These are phyloP conservation scores for Tuber microsphaerosporum DNA, from an alignment of 495 filamentous ascomycete genomes.

Conservation along the genomic window DNA sequence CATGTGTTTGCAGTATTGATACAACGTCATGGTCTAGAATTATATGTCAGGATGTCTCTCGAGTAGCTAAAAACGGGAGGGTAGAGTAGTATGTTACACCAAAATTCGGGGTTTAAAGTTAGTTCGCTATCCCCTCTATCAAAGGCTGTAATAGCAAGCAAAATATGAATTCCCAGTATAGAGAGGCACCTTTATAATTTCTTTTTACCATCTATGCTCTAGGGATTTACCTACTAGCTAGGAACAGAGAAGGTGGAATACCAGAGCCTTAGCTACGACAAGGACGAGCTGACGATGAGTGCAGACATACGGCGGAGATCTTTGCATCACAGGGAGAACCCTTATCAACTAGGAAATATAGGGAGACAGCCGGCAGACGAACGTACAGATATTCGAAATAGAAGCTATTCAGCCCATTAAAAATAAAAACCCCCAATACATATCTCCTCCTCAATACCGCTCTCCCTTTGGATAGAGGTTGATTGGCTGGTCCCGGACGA, in stretches of 20 bases:
- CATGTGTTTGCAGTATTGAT: background rate
- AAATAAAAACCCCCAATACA: background rate
- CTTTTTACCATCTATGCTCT: background rate
- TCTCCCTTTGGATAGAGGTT: background rate
- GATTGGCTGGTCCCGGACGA: background rate
- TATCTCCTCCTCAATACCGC: background rate
- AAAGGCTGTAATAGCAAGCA: background rate
- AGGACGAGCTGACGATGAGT: background rate
- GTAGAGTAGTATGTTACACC: background rate
- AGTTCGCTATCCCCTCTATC: background rate
- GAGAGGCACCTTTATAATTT: background rate
- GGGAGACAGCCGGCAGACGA: background rate
- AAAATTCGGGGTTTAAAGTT: background rate
- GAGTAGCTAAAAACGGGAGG: background rate
- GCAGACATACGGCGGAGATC: background rate
- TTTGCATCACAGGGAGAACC: background rate
- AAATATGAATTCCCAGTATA: background rate
- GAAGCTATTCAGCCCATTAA: background rate
- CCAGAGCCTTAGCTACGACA: background rate
- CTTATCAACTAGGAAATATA: no score
- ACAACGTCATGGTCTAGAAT: background rate
- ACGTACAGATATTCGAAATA: background rate
- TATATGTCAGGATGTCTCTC: background rate
- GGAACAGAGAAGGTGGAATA: background rate
- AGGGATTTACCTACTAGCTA: background rate